Evolutionary conservation across 164 flowering plant genomes (phyloP), one percentile per base, ranked within the genome.

Genomic region (Piper longum): DNA sequence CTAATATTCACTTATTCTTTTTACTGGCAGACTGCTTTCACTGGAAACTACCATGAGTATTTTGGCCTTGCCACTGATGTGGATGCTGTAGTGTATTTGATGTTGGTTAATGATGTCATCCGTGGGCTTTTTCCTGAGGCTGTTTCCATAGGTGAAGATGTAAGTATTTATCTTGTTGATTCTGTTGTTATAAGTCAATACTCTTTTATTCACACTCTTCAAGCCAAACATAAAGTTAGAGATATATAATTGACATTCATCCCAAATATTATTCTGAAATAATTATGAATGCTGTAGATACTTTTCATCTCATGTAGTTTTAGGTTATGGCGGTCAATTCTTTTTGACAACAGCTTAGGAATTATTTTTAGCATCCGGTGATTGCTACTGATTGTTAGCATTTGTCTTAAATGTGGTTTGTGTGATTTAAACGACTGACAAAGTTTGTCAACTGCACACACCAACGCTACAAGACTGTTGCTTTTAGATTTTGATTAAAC

Each of bases 101-200:
- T 95, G 97, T 81, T 95, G 76, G 97, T 86, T 43, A 95, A 95
- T 77, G 99, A 95, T 77, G 67, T 95, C 54, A 84, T 88, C 74
- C 99, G 83, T 69, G 97, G 97, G 55, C 89, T 95, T 63, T 91
- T 71, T 72, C 99, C 97, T 39, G 90, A 95, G 72, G 95, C 99
- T 67, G 78, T 95, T 57, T 69, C 85, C 9, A 63, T 95, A 59
- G 99, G 99, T 59, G 99, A 91, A 87, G 97, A 95, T 84, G 99
- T 95, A 84, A 71, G 95, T 78, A 8, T 39, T 54, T 17, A 64
- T 69, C 55, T 61, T 43, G 16, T n/a, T 43, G 4, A 6, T 12
- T 64, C 19, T 14, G 40, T 63, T 64, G 9, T 55, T n/a, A 36
- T 16, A 4, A 16, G 43, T n/a, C 19, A 16, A 5, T 16, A 41